phyloP scores from a whole-genome alignment of 2,329 filamentous ascomycete genomes.

The Cladosporium cucumerinum region DNA sequence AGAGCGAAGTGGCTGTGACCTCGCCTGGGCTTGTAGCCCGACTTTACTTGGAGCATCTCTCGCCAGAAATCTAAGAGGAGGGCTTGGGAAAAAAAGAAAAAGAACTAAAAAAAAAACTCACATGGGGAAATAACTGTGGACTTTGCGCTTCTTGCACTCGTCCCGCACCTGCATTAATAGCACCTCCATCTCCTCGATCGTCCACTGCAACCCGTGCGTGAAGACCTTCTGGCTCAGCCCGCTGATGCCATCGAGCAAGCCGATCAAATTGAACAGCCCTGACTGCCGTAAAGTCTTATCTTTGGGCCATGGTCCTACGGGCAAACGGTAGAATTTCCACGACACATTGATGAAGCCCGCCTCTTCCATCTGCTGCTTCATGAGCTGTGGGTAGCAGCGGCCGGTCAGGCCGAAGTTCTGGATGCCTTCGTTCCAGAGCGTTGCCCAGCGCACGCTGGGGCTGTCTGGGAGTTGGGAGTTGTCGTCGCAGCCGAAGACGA shows the following conservation, averaged over 20 bases:
- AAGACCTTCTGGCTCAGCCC: constrained; percentile 29
- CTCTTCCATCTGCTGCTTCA: constrained; percentile 36
- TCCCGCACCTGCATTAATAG: constrained; percentile 27
- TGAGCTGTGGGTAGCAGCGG: constrained; percentile 25
- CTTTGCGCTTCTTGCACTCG: constrained; percentile 26
- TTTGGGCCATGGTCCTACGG: constrained; percentile 30
- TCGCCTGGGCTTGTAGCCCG: no score
- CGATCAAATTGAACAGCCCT: constrained; percentile 27
- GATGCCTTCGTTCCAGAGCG: constrained; percentile 27
- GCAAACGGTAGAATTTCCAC: constrained; percentile 29
- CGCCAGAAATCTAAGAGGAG: background rate
- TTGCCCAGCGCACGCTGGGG: constrained; percentile 23
- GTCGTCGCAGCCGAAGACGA: constrained; percentile 28
- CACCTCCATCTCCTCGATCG: constrained; percentile 29
- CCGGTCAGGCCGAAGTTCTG: constrained; percentile 25
- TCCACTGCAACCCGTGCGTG: constrained; percentile 29
- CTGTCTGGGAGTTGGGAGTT: constrained; percentile 32
- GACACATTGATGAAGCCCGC: constrained; percentile 35
- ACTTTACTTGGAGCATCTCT: background rate
- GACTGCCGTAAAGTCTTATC: constrained; percentile 27
- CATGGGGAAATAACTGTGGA: constrained; percentile 31
- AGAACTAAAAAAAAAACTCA: no score
- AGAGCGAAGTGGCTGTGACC: background rate
- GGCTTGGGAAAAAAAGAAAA: no score
- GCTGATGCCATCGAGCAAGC: constrained; percentile 27